phyloP scores from a whole-genome alignment of 2,329 filamentous ascomycete genomes.

The Neonectria magnoliae region DNA sequence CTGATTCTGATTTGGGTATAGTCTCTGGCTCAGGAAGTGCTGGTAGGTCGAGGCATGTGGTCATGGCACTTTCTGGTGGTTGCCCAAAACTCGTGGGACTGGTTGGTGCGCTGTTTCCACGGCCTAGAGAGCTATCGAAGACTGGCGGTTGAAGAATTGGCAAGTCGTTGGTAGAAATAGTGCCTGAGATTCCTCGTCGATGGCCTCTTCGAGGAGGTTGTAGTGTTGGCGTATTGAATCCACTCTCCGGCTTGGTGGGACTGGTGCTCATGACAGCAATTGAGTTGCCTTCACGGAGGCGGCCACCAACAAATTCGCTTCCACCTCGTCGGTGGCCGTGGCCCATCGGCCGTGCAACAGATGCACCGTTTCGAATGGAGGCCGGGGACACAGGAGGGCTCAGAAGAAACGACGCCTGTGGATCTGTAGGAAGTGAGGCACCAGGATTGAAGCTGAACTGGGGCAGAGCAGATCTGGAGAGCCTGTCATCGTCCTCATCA shows the following conservation, averaged over 20 bases:
- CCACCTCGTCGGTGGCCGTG: conserved; percentile 83
- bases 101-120: conserved; percentile 71
- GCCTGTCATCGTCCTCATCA: conserved; percentile 43
- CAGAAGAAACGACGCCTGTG: conserved; percentile 51
- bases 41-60: conserved; percentile 27
- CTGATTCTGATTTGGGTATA: neutral
- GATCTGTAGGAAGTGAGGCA: conserved; percentile 55
- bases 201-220: conserved; percentile 71
- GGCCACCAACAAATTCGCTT: conserved; percentile 88
- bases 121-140: conserved; percentile 60
- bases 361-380: conserved; percentile 61
- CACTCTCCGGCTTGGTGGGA: conserved; percentile 71
- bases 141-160: conserved; percentile 70
- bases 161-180: conserved; percentile 86
- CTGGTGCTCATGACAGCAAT: conserved; percentile 74
- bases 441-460: conserved; percentile 68
- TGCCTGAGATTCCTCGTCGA: conserved; percentile 75
- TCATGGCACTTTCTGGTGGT: conserved; percentile 33
- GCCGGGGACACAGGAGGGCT: conserved; percentile 66
- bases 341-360: conserved; percentile 66
- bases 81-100: conserved; percentile 63
- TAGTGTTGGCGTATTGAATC: conserved; percentile 66
- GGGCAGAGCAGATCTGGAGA: conserved; percentile 54
- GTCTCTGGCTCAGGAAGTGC: conserved; percentile 15
- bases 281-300: conserved; percentile 65